Percentiles rank a stretch among this genome's conserved stretches.
Conservation (phyloP, 768 basidiomycete species). For the Termitomyces eurrhizus region DNA sequence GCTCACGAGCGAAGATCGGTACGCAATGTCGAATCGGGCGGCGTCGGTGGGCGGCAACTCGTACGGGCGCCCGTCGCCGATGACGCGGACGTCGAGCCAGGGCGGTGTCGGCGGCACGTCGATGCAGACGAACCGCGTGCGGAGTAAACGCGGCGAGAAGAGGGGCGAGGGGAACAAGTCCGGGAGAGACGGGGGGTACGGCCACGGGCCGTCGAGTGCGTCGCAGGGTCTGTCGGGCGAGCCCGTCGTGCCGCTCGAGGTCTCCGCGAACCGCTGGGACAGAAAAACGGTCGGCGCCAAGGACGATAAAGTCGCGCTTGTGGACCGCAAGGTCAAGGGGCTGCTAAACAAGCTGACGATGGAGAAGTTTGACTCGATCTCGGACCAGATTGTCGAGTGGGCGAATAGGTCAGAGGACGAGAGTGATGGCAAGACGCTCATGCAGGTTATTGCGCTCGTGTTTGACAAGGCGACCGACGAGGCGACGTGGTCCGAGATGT, state of each 20-base stretch:
- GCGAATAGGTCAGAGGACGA: conserved; percentile 89
- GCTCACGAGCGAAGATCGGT: conserved; percentile 71
- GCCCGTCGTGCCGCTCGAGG: conserved; percentile 72
- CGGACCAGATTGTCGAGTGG: conserved; percentile 92
- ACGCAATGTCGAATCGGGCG: conserved; percentile 44
- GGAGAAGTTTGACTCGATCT: conserved; percentile 96
- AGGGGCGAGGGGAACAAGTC: conserved; percentile 54
- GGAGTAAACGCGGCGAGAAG: conserved; percentile 84
- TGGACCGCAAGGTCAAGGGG: conserved; percentile 87
- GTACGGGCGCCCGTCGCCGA: conserved; percentile 52
- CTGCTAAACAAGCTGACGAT: conserved; percentile 95
- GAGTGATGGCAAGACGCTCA: conserved; percentile 91
- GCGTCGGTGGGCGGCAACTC: conserved; percentile 50
- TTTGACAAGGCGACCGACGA: conserved; percentile 99
- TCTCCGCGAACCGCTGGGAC: conserved; percentile 84
- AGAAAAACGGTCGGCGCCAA: conserved; percentile 38
- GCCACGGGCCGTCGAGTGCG: conserved; percentile 26
- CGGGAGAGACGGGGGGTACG: conserved; percentile 31
- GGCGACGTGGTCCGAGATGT: conserved; percentile 94
- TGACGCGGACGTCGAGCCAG: conserved; percentile 69
- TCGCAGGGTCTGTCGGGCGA: conserved; percentile 38
- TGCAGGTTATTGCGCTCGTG: conserved; percentile 92
- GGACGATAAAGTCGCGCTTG: conserved; percentile 75
- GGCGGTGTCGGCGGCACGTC: conserved; percentile 50
- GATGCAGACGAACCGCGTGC: conserved; percentile 53